phyloP scores from a whole-genome alignment of 306 rosid species.

The Malus asiatica region DNA sequence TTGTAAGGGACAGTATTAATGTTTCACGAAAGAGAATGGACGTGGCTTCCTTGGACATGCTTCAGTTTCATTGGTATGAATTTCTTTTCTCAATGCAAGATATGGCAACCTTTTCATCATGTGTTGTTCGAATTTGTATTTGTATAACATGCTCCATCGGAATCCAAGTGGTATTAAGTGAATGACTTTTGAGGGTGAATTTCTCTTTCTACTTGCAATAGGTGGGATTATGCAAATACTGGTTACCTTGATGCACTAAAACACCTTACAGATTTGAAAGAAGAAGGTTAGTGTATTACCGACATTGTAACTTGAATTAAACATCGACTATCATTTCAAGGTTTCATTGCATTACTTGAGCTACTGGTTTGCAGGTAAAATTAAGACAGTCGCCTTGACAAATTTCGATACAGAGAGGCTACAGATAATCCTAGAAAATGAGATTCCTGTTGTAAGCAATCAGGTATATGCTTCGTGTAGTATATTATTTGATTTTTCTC shows the following conservation, averaged over 20 bases:
- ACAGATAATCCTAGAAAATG: conserved; percentile 82
- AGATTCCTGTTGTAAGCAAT: conserved; percentile 91
- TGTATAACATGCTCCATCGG: neutral
- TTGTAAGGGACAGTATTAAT: conserved; percentile 74
- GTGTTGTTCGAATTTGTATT: neutral
- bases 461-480: conserved; percentile 46
- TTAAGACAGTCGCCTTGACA: conserved; percentile 78
- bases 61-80: conserved; percentile 90
- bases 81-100: neutral
- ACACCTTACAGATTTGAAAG: conserved; percentile 90
- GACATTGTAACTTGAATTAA: neutral
- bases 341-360: conserved; percentile 30
- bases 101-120: neutral
- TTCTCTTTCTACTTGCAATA: conserved; percentile 32
- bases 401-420: conserved; percentile 88
- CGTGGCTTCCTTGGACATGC: conserved; percentile 90
- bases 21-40: conserved; percentile 94
- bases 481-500: neutral
- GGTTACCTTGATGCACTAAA: conserved; percentile 92
- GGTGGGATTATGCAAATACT: conserved; percentile 91
- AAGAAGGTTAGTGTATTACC: conserved; percentile 48
- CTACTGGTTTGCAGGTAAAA: conserved; percentile 62
- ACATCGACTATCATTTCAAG: conserved; percentile 13
- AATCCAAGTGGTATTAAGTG: neutral
- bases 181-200: neutral